Evolutionary conservation across 805 yeast species (phyloP).

Genomic region (Myxozyma vanderwaltii): DNA sequence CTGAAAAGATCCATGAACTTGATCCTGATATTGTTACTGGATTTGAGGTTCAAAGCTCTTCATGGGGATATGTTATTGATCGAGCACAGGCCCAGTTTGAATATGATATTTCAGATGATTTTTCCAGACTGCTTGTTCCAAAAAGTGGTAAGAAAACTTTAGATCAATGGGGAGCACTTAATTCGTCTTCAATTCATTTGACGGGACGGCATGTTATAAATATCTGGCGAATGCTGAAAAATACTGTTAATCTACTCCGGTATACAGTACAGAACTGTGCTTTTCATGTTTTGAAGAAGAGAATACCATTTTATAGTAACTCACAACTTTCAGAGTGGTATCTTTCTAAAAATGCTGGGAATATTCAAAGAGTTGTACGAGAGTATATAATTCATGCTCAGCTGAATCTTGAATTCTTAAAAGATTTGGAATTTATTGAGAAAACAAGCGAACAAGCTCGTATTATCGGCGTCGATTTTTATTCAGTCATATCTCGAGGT

Average conservation of each 20-base stretch:
- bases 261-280: slow-evolving; percentile 79
- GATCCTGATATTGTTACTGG: slow-evolving; percentile 93
- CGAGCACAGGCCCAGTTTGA: slow-evolving; percentile 50
- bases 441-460: slow-evolving; percentile 79
- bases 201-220: slow-evolving; percentile 84
- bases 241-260: slow-evolving; percentile 62
- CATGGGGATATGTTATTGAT: slow-evolving; percentile 90
- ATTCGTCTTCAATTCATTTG: slow-evolving; percentile 67
- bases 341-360: slow-evolving; percentile 33
- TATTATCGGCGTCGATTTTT: slow-evolving; percentile 84
- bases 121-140: slow-evolving; percentile 65
- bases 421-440: slow-evolving; percentile 64
- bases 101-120: slow-evolving; percentile 56
- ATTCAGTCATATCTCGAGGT: slow-evolving; percentile 84
- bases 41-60: slow-evolving; percentile 72
- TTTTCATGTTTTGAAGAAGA: slow-evolving; percentile 63
- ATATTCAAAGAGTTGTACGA: slow-evolving; percentile 45
- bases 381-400: slow-evolving; percentile 53
- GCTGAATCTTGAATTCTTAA: slow-evolving; percentile 53
- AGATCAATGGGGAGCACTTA: slow-evolving; percentile 79
- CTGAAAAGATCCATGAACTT: slow-evolving; percentile 56
- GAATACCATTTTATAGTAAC: slow-evolving; percentile 65
- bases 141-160: slow-evolving; percentile 38
- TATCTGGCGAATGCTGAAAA: slow-evolving; percentile 75
- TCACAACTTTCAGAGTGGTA: slow-evolving; percentile 54